phyloP scores from a whole-genome alignment of 371 early-diverging fungal species.

The Massospora cicadina region DNA sequence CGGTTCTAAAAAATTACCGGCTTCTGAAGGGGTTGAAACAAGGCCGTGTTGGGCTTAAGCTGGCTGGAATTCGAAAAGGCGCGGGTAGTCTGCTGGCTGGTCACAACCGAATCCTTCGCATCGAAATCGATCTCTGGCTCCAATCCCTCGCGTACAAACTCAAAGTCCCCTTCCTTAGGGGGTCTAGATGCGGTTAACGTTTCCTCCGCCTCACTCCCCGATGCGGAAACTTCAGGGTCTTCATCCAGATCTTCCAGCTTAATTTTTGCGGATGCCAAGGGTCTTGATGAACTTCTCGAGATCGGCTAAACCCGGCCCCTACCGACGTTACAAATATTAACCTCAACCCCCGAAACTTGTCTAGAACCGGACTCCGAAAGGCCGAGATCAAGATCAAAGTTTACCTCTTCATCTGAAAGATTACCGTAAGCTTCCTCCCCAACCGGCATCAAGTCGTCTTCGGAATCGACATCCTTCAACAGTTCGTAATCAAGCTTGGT shows the following conservation, averaged over 20 bases:
- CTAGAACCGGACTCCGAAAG: not conserved
- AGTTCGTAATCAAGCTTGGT: conserved; percentile 20
- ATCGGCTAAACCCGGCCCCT: not conserved
- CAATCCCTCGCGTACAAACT: not conserved
- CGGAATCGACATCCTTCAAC: conserved; percentile 20
- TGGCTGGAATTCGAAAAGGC: conserved; percentile 1
- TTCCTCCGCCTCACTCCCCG: not conserved
- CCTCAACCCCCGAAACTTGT: not conserved
- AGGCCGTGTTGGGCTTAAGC: not conserved
- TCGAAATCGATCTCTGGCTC: conserved; percentile 3
- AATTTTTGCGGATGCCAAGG: conserved; percentile 8
- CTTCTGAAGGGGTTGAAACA: not conserved
- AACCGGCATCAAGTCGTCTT: conserved; percentile 13
- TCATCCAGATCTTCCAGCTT: conserved; percentile 1
- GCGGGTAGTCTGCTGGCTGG: not conserved
- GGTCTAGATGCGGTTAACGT: not conserved
- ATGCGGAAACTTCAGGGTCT: not conserved
- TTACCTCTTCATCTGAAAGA: not conserved
- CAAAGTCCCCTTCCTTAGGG: not conserved
- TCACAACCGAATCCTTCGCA: not conserved
- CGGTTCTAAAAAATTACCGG: not conserved
- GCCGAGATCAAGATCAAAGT: no score
- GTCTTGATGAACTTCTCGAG: conserved; percentile 3
- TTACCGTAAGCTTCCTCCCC: conserved; percentile 9
- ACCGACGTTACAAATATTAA: not conserved